Conservation (phyloP, 1,284 basidiomycete genomes). For the Fomitopsis betulina region DNA sequence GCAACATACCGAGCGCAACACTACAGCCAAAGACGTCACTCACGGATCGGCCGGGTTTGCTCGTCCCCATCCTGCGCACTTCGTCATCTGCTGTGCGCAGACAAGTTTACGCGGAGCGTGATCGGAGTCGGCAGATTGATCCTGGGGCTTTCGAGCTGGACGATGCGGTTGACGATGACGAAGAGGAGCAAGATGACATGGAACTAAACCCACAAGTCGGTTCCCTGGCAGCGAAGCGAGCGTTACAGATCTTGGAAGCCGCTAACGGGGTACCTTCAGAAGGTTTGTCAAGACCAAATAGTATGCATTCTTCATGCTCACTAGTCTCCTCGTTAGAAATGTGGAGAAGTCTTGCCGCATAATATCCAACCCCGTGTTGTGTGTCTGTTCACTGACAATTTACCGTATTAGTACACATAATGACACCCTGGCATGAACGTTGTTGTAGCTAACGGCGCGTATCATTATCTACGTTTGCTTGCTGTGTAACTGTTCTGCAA, state of each 20-base stretch:
- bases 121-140: constrained; percentile 56
- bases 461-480: constrained; percentile 6
- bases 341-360: constrained; percentile 69
- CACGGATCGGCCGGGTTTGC: constrained; percentile 29
- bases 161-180: constrained; percentile 39
- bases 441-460: constrained; percentile 15
- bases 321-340: constrained; percentile 32
- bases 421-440: constrained; percentile 13
- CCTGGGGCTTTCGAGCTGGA: constrained; percentile 64
- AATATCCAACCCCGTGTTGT: constrained; percentile 6
- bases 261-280: constrained; percentile 25
- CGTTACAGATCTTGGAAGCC: constrained; percentile 62
- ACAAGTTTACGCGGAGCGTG: constrained; percentile 62
- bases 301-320: not conserved
- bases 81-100: constrained; percentile 49
- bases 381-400: constrained; percentile 10
- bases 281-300: constrained; percentile 16
- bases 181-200: constrained; percentile 37
- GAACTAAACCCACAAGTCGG: constrained; percentile 27
- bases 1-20: constrained; percentile 39
- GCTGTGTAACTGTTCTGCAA: constrained; percentile 22
- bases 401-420: constrained; percentile 18
- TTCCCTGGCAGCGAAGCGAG: constrained; percentile 50
- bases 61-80: constrained; percentile 23
- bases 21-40: constrained; percentile 50